These are phyloP conservation scores for Boletellus ananas DNA, from an alignment of 768 basidiomycete genomes.

Conservation along the genomic window DNA sequence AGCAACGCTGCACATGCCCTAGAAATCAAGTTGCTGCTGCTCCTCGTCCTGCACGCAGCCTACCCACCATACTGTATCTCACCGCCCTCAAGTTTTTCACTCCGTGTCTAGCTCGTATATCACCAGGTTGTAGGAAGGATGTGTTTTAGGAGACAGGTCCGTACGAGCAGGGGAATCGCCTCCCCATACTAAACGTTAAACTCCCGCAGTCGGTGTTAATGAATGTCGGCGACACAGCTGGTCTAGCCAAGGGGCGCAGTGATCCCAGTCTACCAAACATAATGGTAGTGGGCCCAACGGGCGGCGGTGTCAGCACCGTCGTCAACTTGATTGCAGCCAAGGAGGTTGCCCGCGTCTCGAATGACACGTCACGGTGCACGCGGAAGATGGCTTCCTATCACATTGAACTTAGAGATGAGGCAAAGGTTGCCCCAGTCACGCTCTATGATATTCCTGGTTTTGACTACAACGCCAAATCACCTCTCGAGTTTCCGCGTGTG, in stretches of 20 bases:
- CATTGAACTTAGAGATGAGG: conserved; percentile 11
- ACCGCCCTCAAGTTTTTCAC: neutral
- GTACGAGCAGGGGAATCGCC: neutral
- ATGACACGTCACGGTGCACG: conserved; percentile 17
- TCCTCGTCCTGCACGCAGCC: neutral
- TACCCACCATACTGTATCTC: neutral
- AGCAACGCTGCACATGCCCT: conserved; percentile 5
- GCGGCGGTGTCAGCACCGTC: conserved; percentile 27
- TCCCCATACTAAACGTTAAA: conserved; percentile 4
- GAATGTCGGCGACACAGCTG: neutral
- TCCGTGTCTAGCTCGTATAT: neutral
- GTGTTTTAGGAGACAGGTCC: conserved; percentile 19
- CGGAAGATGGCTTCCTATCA: conserved; percentile 12
- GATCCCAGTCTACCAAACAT: conserved; percentile 17
- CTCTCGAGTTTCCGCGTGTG: conserved; percentile 17
- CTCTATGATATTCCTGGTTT: conserved; percentile 26
- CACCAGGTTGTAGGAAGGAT: conserved; percentile 1
- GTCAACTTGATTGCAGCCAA: conserved; percentile 29
- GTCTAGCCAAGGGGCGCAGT: neutral
- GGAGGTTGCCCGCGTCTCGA: conserved; percentile 18
- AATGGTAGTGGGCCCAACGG: conserved; percentile 24
- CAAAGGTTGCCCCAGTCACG: conserved; percentile 10
- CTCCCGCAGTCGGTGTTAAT: conserved; percentile 2
- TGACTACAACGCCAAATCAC: conserved; percentile 16
- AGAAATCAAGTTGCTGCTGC: neutral